phyloP scores from a whole-genome alignment of 1,139 yeast genomes.

The Starmera stellimalicola region DNA sequence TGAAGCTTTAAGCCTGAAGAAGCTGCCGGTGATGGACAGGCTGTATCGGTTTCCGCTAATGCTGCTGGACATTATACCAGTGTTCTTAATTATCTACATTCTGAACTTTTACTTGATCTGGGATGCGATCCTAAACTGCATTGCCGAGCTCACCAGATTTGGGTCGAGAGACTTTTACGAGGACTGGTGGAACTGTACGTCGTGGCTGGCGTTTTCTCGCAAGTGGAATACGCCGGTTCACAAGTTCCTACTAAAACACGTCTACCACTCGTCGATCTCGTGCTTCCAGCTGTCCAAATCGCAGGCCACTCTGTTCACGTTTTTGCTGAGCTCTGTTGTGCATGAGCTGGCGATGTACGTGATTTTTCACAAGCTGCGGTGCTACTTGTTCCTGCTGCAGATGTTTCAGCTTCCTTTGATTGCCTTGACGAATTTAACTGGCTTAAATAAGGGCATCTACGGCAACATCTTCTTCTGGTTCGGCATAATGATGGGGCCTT shows the following conservation, averaged over 20 bases:
- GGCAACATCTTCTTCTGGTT: conserved; percentile 88
- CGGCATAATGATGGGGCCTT: conserved; percentile 86
- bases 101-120: conserved; percentile 83
- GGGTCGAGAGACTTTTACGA: conserved; percentile 93
- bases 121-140: conserved; percentile 84
- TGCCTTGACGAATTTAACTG: conserved; percentile 40
- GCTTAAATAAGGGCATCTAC: conserved; percentile 45
- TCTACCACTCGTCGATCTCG: conserved; percentile 83
- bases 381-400: conserved; percentile 71
- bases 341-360: conserved; percentile 94
- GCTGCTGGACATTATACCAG: conserved; percentile 69
- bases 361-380: conserved; percentile 69
- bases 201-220: conserved; percentile 91
- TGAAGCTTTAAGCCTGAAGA: conserved; percentile 43
- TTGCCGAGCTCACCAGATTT: conserved; percentile 79
- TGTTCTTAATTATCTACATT: conserved; percentile 65
- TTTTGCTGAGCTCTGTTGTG: conserved; percentile 67
- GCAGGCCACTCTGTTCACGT: conserved; percentile 73
- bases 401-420: conserved; percentile 66
- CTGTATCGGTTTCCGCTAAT: conserved; percentile 47
- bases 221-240: conserved; percentile 98
- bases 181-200: conserved; percentile 95
- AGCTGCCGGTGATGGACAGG: conserved; percentile 36
- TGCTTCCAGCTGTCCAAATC: conserved; percentile 56
- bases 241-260: conserved; percentile 80